Conservation (phyloP, 768 basidiomycete species). For the Leccinum disarticulatum region DNA sequence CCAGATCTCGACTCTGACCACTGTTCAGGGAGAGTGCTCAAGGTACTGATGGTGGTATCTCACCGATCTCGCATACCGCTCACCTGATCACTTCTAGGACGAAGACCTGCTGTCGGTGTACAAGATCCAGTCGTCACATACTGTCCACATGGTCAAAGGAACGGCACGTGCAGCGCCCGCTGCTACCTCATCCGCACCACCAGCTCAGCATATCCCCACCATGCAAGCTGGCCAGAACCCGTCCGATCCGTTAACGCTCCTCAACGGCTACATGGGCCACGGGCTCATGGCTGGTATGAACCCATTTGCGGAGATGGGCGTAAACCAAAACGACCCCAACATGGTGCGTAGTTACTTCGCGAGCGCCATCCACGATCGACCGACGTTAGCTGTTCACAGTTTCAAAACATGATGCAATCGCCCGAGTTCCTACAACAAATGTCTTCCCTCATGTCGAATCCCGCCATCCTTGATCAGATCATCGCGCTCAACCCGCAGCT, state of each 20-base stretch:
- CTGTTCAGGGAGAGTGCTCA: conserved; percentile 64
- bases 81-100: conserved; percentile 48
- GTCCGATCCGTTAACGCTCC: conserved; percentile 79
- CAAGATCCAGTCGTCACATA: conserved; percentile 88
- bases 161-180: conserved; percentile 47
- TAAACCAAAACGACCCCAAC: conserved; percentile 93
- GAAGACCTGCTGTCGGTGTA: conserved; percentile 81
- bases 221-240: conserved; percentile 94
- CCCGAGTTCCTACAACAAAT: conserved; percentile 88
- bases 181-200: conserved; percentile 42
- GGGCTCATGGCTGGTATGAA: conserved; percentile 85
- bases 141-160: conserved; percentile 93
- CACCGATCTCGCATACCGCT: background rate
- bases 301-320: conserved; percentile 87
- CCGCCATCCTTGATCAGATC: conserved; percentile 84
- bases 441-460: conserved; percentile 82
- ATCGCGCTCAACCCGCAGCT: conserved; percentile 81
- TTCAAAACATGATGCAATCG: conserved; percentile 83
- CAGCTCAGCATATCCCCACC: conserved; percentile 54
- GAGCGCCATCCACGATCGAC: background rate
- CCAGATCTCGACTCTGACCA: background rate
- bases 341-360: conserved; percentile 55
- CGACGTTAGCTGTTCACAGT: conserved; percentile 37
- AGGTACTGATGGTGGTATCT: conserved; percentile 41
- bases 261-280: conserved; percentile 76